Base-by-base conservation (phyloP, 208 protist genomes). In the Crithidia fasciculata region DNA sequence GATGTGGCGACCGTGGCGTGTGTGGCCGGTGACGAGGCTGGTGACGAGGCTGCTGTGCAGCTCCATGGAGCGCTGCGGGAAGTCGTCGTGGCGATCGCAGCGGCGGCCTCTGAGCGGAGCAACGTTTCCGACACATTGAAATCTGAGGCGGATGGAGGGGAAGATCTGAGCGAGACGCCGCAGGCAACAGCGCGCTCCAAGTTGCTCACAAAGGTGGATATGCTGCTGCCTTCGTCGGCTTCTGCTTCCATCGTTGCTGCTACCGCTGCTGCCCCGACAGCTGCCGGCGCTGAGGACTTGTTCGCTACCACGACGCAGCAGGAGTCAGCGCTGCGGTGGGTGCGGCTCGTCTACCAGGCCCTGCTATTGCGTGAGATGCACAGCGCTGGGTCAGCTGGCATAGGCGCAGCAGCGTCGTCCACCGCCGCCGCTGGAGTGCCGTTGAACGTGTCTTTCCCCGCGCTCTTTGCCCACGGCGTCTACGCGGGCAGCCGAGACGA, bases 381-480 rank as follows among this genome's bases (percentile, higher is more conserved):
- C 39, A 45, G 65, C 40, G 62, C 10, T 19, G 9, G 28, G 50
- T n/a, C 41, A 18, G 10, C 59, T 4, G 44, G 19, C 28, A 28
- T 28, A 28, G 28, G 28, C 28, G 28, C 68, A 9, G 10, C 41
- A 47, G 16, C 8, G 68, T 13, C 39, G 55, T 13, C 40, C 28
- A 54, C 58, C 50, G 61, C 28, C 57, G 44, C 45, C 57, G 50
- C 52, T 54, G 57, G 44, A 39, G 60, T 16, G 56, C 76, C 65
- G 18, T 16, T 41, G 37, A 57, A 53, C 16, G 78, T 61, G n/a
- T 73, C 67, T 36, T 61, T 87, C 12, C 91, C 91, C 0, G 74
- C 85, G 16, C 67, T 94, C 40, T 96, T 93, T 78, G 78, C 85
- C 6, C 86, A 96, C 18, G 89, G 91, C 39, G 86, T 70, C 13